Conservation (phyloP, 257 asterid genomes). For the Mentha longifolia region DNA sequence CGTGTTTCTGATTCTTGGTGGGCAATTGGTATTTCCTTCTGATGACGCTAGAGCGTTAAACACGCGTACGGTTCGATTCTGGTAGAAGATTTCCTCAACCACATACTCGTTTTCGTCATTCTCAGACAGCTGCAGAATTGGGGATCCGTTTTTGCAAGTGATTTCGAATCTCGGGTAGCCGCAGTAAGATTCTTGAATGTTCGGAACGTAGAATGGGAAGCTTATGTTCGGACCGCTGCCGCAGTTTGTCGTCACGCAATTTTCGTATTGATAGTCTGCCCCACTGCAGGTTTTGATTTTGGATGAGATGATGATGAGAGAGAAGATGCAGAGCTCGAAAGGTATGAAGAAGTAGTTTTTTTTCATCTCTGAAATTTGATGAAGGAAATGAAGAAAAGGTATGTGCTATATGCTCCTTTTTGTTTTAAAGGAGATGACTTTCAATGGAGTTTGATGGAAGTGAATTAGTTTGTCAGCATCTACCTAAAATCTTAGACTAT, state of each 20-base stretch:
- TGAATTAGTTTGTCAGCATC: not conserved
- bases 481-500: not conserved
- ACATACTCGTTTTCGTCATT: constrained; percentile 42
- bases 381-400: not conserved
- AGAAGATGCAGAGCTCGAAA: constrained; percentile 36
- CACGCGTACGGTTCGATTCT: constrained; percentile 27
- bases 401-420: not conserved
- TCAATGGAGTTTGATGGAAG: constrained; percentile 14
- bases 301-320: constrained; percentile 37
- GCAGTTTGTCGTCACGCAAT: constrained; percentile 48
- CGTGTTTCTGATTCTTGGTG: constrained; percentile 41
- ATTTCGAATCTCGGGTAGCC: constrained; percentile 49
- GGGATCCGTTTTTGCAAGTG: constrained; percentile 38
- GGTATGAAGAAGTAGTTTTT: constrained; percentile 20
- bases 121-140: constrained; percentile 37
- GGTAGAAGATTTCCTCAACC: constrained; percentile 44
- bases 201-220: constrained; percentile 58
- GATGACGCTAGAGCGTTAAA: constrained; percentile 34
- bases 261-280: constrained; percentile 45
- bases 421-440: constrained; percentile 28
- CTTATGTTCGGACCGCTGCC: constrained; percentile 49
- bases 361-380: constrained; percentile 39
- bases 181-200: constrained; percentile 48
- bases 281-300: constrained; percentile 34
- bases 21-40: constrained; percentile 15